These are phyloP conservation scores for Mucor irregularis DNA, from an alignment of 371 early-diverging fungal species.

Conservation along the genomic window DNA sequence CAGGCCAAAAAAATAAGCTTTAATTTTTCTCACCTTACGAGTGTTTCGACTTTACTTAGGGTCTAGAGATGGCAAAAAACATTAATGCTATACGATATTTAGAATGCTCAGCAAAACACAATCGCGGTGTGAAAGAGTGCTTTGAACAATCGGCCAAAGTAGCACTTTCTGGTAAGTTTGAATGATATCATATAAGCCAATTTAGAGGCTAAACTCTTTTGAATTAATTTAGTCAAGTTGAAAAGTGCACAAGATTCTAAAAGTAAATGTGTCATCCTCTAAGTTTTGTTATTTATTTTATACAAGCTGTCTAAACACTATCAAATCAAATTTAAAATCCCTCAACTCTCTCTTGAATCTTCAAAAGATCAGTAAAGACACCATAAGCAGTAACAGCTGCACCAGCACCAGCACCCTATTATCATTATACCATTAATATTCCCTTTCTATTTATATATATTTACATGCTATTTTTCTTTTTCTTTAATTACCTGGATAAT, in stretches of 20 bases:
- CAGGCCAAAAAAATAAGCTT: no score
- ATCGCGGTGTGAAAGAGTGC: conserved; percentile 53
- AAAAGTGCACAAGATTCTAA: conserved; percentile 3
- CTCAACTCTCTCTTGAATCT: conserved; percentile 68
- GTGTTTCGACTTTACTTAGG: conserved; percentile 35
- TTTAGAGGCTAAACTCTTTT: neutral
- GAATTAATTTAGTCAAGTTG: conserved; percentile 5
- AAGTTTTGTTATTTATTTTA: neutral
- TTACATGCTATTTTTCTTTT: neutral
- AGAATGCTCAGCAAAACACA: conserved; percentile 58
- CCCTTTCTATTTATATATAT: neutral
- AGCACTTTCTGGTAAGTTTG: conserved; percentile 38
- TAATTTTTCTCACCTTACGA: neutral
- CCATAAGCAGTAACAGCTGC: conserved; percentile 96
- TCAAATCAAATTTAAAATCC: conserved; percentile 40
- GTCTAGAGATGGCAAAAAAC: conserved; percentile 42
- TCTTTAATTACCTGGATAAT: conserved; percentile 1
- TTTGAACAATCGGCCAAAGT: conserved; percentile 57
- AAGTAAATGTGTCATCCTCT: conserved; percentile 13
- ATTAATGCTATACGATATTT: conserved; percentile 53
- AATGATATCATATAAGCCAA: neutral
- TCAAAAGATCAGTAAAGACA: conserved; percentile 89
- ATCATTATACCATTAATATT: neutral
- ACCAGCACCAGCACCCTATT: conserved; percentile 93
- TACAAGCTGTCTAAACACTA: no score